These are phyloP conservation scores for Fermentozyma sake DNA, from an alignment of 1,139 yeast genomes.

Conservation along the genomic window DNA sequence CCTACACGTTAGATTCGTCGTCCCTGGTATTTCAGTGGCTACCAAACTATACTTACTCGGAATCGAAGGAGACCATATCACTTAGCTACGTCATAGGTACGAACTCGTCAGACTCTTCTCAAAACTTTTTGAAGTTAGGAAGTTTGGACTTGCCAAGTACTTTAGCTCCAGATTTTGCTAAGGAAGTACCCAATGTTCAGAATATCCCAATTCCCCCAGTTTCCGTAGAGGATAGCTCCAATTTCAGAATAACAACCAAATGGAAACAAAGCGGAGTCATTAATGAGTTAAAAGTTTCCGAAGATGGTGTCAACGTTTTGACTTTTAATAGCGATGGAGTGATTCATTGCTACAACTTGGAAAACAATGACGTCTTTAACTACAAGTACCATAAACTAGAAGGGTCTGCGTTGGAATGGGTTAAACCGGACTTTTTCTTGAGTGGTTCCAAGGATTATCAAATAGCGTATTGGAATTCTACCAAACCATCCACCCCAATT, in stretches of 20 bases:
- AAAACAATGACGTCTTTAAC: slow-evolving; percentile 19
- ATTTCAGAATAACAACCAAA: slow-evolving; percentile 32
- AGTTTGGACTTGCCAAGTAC: slow-evolving; percentile 50
- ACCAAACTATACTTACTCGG: slow-evolving; percentile 30
- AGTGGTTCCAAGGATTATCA: slow-evolving; percentile 67
- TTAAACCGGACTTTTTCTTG: slow-evolving; percentile 41
- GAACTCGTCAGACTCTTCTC: slow-evolving; percentile 34
- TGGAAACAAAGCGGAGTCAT: slow-evolving; percentile 58
- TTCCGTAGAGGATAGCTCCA: slow-evolving; percentile 15
- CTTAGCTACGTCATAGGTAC: slow-evolving; percentile 49
- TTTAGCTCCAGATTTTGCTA: slow-evolving; percentile 33
- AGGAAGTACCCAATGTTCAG: slow-evolving; percentile 14
- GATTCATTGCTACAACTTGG: slow-evolving; percentile 30
- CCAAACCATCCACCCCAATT: slow-evolving; percentile 39
- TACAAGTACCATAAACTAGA: slow-evolving; percentile 61
- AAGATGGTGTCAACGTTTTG: slow-evolving; percentile 34
- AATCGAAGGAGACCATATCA: slow-evolving; percentile 26
- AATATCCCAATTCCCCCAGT: slow-evolving; percentile 25
- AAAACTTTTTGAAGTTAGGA: slow-evolving; percentile 44
- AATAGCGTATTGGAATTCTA: slow-evolving; percentile 67
- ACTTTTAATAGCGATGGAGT: slow-evolving; percentile 51
- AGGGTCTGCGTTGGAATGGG: slow-evolving; percentile 74
- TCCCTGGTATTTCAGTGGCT: slow-evolving; percentile 49
- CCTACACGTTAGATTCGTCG: slow-evolving; percentile 65
- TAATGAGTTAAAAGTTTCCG: slow-evolving; percentile 39